Evolutionary conservation across 495 filamentous ascomycete genomes (phyloP).

Genomic region (Friedmanniomyces endolithicus): DNA sequence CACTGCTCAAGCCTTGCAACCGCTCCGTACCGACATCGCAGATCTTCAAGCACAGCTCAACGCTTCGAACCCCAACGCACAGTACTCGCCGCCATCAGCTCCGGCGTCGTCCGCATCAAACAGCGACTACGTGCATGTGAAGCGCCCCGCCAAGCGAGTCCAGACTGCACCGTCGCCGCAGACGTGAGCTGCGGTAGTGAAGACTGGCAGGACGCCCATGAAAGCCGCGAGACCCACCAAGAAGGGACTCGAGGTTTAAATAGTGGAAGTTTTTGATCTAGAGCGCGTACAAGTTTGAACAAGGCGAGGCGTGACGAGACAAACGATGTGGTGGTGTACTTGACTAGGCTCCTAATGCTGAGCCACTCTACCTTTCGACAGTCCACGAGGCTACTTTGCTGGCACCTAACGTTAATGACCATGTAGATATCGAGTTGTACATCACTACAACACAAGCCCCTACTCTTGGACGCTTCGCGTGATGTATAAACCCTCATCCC

Average conservation of each 20-base stretch:
- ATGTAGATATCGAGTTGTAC: too few relatives aligned
- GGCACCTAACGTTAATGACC: too few relatives aligned
- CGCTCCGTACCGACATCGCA: neutral
- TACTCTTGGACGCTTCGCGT: too few relatives aligned
- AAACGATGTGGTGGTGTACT: too few relatives aligned
- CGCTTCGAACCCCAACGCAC: neutral
- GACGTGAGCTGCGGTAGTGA: neutral
- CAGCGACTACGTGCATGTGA: neutral
- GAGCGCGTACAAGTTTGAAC: neutral
- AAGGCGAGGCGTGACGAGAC: too few relatives aligned
- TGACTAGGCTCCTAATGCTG: too few relatives aligned
- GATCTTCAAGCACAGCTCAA: neutral
- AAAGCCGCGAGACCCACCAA: neutral
- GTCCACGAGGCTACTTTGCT: too few relatives aligned
- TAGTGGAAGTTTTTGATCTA: neutral
- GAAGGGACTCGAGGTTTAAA: neutral
- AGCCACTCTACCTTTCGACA: too few relatives aligned
- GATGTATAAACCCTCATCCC: too few relatives aligned
- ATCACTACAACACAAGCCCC: too few relatives aligned
- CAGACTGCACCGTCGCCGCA: neutral
- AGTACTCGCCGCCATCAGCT: neutral
- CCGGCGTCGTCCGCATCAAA: neutral
- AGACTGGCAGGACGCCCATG: too few relatives aligned
- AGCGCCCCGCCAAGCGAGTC: neutral
- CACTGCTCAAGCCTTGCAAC: neutral